Percentiles rank a stretch among this genome's conserved stretches.
These are phyloP conservation scores for Alternaria consortialis DNA, from an alignment of 2,329 filamentous ascomycete genomes.

Conservation along the genomic window DNA sequence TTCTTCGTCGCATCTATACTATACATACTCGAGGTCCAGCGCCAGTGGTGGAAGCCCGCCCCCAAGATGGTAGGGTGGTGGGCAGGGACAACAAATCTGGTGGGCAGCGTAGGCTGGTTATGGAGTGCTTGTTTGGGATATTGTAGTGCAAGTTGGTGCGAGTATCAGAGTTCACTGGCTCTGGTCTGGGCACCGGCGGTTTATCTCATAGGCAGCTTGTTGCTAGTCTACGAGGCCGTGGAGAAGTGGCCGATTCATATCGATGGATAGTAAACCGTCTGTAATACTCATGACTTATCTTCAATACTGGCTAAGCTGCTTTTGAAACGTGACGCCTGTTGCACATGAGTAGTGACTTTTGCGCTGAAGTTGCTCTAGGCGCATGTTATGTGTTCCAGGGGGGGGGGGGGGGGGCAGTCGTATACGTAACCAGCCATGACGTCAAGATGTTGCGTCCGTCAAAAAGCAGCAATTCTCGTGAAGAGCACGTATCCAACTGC, in stretches of 20 bases:
- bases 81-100: background rate
- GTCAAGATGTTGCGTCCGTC: background rate
- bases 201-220: background rate
- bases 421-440: background rate
- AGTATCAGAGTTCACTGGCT: slow-evolving; percentile 1
- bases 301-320: background rate
- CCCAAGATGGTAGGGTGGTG: background rate
- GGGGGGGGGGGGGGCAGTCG: background rate
- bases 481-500: background rate
- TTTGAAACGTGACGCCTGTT: background rate
- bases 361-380: background rate
- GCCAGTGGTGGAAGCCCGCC: background rate
- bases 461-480: background rate
- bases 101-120: slow-evolving; percentile 1
- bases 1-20: background rate
- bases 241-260: slow-evolving; percentile 2
- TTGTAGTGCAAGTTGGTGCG: background rate
- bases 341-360: background rate
- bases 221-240: slow-evolving; percentile 3
- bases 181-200: background rate
- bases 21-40: background rate
- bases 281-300: background rate
- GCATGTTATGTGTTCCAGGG: background rate
- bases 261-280: background rate
- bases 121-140: slow-evolving; percentile 2